Percentiles rank a stretch among this genome's conserved stretches.
Conservation (phyloP, 495 filamentous ascomycete genomes). For the Bombardia bombarda region DNA sequence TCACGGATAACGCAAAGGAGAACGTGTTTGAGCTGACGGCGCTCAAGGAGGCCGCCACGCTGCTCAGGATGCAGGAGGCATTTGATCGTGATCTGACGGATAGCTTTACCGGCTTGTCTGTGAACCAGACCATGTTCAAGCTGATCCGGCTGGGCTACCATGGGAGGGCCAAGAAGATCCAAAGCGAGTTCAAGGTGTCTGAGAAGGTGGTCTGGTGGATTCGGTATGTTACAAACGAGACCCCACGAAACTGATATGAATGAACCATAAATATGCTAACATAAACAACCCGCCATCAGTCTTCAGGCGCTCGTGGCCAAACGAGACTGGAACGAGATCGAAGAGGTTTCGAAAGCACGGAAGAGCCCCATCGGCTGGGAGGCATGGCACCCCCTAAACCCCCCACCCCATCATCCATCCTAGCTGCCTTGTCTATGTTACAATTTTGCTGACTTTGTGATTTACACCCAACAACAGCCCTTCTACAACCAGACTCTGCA, state of each 20-base stretch:
- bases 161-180: slow-evolving; percentile 74
- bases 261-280: not conserved
- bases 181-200: slow-evolving; percentile 85
- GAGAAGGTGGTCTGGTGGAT: slow-evolving; percentile 90
- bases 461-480: slow-evolving; percentile 54
- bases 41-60: slow-evolving; percentile 65
- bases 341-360: slow-evolving; percentile 63
- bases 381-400: too few relatives aligned
- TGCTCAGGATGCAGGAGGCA: slow-evolving; percentile 77
- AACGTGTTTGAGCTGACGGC: slow-evolving; percentile 64
- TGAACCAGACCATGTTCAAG: slow-evolving; percentile 87
- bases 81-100: slow-evolving; percentile 78
- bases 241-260: too few relatives aligned
- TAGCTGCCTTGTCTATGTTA: not conserved
- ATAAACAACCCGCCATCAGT: slow-evolving; percentile 27
- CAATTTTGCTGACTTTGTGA: not conserved
- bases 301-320: slow-evolving; percentile 82
- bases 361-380: slow-evolving; percentile 98
- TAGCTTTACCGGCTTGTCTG: slow-evolving; percentile 66
- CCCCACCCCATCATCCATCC: too few relatives aligned
- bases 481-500: slow-evolving; percentile 85
- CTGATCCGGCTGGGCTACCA: slow-evolving; percentile 66
- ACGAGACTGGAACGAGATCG: slow-evolving; percentile 85
- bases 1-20: slow-evolving; percentile 73
- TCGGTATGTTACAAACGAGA: slow-evolving; percentile 25